Conservation (phyloP, 1,284 basidiomycete species). For the Phellopilus nigrolimitatus region DNA sequence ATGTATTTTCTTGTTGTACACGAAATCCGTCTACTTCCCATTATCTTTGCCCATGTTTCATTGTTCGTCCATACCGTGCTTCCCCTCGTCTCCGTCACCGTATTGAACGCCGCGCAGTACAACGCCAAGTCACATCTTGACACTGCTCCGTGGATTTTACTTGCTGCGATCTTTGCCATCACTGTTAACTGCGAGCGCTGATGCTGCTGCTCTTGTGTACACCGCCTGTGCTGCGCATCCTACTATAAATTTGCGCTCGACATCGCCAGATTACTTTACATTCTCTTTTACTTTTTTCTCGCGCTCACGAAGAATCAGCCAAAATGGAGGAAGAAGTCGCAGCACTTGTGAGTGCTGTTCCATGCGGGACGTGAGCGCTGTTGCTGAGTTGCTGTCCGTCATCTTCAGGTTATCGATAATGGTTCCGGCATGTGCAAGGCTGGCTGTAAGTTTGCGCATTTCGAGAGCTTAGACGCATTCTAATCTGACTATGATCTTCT, state of each 20-base stretch:
- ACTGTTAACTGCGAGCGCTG: background rate
- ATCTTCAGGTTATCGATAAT: slow-evolving; percentile 52
- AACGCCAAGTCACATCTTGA: background rate
- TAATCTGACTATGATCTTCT: slow-evolving; percentile 16
- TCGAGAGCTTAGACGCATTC: slow-evolving; percentile 17
- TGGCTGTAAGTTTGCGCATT: slow-evolving; percentile 32
- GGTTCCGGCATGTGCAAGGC: too few relatives aligned
- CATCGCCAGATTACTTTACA: background rate
- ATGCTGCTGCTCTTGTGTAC: background rate
- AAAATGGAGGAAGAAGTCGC: slow-evolving; percentile 44
- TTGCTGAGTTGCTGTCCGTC: too few relatives aligned
- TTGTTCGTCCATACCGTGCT: slow-evolving; percentile 7
- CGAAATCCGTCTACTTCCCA: too few relatives aligned
- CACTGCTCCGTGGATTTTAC: background rate
- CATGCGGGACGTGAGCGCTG: background rate
- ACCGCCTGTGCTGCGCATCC: background rate
- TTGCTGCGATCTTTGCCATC: slow-evolving; percentile 3
- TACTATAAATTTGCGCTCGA: background rate
- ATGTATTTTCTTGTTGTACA: too few relatives aligned
- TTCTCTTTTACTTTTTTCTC: slow-evolving; percentile 9
- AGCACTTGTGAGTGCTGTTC: slow-evolving; percentile 33
- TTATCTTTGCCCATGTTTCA: slow-evolving; percentile 15
- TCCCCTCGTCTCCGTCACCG: slow-evolving; percentile 8
- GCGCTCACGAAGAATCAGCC: slow-evolving; percentile 17
- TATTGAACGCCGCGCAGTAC: background rate